phyloP scores from a whole-genome alignment of 1,284 basidiomycete species.

The Malassezia psittaci region DNA sequence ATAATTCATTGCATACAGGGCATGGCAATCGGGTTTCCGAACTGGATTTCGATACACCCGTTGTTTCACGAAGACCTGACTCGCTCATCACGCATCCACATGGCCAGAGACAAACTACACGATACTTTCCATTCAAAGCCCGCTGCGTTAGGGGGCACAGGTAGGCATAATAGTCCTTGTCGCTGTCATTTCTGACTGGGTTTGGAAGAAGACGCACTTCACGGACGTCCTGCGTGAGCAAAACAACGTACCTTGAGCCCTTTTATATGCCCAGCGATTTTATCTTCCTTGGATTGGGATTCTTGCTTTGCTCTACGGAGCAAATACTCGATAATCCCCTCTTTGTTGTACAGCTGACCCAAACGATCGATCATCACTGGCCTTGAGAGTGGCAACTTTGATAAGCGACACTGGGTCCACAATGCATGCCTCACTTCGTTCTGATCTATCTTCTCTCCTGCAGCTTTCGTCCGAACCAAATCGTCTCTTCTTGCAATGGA shows the following conservation, averaged over 20 bases:
- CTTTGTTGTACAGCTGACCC: slow-evolving; percentile 44
- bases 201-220: slow-evolving; percentile 26
- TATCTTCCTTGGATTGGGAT: slow-evolving; percentile 8
- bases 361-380: slow-evolving; percentile 38
- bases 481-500: slow-evolving; percentile 40
- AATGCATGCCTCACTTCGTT: slow-evolving; percentile 27
- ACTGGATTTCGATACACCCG: background rate
- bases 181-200: slow-evolving; percentile 9
- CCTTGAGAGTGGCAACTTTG: slow-evolving; percentile 21
- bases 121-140: slow-evolving; percentile 38
- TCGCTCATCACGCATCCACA: slow-evolving; percentile 40
- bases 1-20: slow-evolving; percentile 26
- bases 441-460: slow-evolving; percentile 24
- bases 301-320: slow-evolving; percentile 12
- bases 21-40: slow-evolving; percentile 18
- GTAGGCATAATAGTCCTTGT: slow-evolving; percentile 25
- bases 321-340: slow-evolving; percentile 34
- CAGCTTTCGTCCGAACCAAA: slow-evolving; percentile 32
- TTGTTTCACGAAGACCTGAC: slow-evolving; percentile 24
- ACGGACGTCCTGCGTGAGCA: slow-evolving; percentile 22
- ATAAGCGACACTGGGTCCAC: slow-evolving; percentile 38
- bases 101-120: slow-evolving; percentile 32
- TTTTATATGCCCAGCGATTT: slow-evolving; percentile 28
- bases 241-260: slow-evolving; percentile 23
- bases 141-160: slow-evolving; percentile 37